These are phyloP conservation scores for Spizellomyces punctatus DNA, from an alignment of 192 early-diverging fungal genomes.

Conservation along the genomic window DNA sequence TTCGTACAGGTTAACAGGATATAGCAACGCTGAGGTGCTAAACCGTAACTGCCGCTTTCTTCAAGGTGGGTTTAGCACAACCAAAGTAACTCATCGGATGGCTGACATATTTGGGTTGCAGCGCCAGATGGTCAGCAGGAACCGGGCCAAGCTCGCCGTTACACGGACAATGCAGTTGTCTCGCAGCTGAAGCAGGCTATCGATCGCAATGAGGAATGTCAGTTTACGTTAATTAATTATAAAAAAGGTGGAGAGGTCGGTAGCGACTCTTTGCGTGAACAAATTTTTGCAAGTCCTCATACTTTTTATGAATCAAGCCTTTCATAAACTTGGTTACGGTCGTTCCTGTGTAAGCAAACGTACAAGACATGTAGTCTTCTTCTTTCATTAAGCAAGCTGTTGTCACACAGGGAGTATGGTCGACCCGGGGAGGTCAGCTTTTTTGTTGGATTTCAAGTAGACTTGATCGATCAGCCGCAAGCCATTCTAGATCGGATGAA, in stretches of 20 bases:
- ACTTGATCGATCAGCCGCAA: slow-evolving; percentile 72
- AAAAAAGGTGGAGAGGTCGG: slow-evolving; percentile 63
- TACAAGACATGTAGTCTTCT: background rate
- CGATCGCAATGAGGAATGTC: slow-evolving; percentile 58
- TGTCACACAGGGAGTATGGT: slow-evolving; percentile 31
- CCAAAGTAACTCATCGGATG: no score
- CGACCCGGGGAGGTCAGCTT: slow-evolving; percentile 53
- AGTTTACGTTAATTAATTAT: slow-evolving; percentile 71
- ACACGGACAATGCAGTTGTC: slow-evolving; percentile 40
- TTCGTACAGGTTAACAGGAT: slow-evolving; percentile 53
- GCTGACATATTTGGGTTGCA: background rate
- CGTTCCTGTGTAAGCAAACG: slow-evolving; percentile 50
- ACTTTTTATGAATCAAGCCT: slow-evolving; percentile 25
- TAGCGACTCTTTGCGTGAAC: background rate
- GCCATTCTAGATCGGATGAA: slow-evolving; percentile 64
- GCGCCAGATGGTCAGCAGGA: slow-evolving; percentile 49
- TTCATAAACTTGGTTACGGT: slow-evolving; percentile 73
- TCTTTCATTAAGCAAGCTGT: background rate
- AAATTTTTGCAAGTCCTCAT: background rate
- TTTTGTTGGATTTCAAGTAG: slow-evolving; percentile 71
- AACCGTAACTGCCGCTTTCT: slow-evolving; percentile 56
- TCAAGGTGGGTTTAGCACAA: slow-evolving; percentile 30
- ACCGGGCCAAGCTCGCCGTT: slow-evolving; percentile 45
- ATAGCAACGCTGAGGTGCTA: slow-evolving; percentile 41
- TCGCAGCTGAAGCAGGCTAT: slow-evolving; percentile 55